phyloP scores from a whole-genome alignment of 1,284 basidiomycete genomes.

The Phenoliferia sp. region DNA sequence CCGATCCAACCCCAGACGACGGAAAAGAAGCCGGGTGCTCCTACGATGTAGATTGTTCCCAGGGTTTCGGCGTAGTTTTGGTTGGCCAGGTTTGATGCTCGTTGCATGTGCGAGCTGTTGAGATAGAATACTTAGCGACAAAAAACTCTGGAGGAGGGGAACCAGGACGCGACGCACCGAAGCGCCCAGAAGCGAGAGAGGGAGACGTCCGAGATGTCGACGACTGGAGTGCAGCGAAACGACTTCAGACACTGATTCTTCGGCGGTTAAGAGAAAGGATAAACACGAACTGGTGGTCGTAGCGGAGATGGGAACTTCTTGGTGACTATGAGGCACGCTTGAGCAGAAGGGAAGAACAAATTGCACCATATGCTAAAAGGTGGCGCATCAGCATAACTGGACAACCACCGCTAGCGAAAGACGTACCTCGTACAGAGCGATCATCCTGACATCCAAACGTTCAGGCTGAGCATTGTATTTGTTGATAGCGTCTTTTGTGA shows the following conservation, averaged over 20 bases:
- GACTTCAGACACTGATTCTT: not conserved
- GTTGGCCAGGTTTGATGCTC: constrained; percentile 65
- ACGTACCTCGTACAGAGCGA: constrained; percentile 38
- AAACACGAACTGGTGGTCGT: constrained; percentile 52
- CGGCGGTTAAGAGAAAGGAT: not conserved
- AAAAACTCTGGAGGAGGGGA: not conserved
- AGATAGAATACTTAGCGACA: not conserved
- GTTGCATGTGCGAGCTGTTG: constrained; percentile 56
- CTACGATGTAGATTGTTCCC: constrained; percentile 54
- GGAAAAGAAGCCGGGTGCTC: constrained; percentile 58
- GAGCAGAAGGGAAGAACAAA: constrained; percentile 60
- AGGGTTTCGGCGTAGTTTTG: constrained; percentile 48
- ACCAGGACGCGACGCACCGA: not conserved
- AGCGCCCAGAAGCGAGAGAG: constrained; percentile 54
- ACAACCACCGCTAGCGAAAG: constrained; percentile 4
- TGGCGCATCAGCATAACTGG: constrained; percentile 49
- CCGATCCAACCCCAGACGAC: constrained; percentile 66
- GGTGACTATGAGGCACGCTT: constrained; percentile 50
- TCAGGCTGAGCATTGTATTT: constrained; percentile 56
- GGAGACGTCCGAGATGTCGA: constrained; percentile 61
- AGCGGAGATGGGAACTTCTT: constrained; percentile 52
- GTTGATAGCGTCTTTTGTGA: constrained; percentile 50
- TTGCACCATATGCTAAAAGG: constrained; percentile 50
- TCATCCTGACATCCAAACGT: constrained; percentile 66
- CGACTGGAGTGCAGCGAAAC: constrained; percentile 47